Base-by-base conservation (phyloP, 148 eudicot genomes). In the Pouteria glomerata region DNA sequence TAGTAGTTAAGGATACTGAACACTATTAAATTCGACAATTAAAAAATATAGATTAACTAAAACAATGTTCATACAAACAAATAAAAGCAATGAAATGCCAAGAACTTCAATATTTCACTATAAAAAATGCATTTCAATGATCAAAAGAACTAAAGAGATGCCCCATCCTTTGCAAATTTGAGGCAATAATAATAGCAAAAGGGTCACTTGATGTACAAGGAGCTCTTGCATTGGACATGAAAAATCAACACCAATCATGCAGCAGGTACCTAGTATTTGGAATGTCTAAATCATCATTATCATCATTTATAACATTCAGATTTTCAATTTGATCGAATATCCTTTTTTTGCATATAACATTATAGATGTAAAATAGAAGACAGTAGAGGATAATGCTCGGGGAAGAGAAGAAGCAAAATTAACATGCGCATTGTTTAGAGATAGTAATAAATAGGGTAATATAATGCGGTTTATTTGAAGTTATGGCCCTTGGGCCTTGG, bases 51-150 rank as follows among this genome's bases (percentile, higher is more conserved):
- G 53, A 57, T 15, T 21, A 55, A 19, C 83, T 77, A 19, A 13
- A 6, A 12, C 27, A 60, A 31, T 6, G 34, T 16, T 39, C 27
- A 2, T 16, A 42, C 30, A 29, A 19, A 12, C 51, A 16, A 23
- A 57, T 23, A 57, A 11, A 18, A 21, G 3, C 41, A 57, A n/a
- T 82, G 82, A 70, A 91, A 94, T 62, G 61, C 89, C 80, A 45
- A 78, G 77, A 68, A 91, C 79, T 88, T 87, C 78, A 62, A 12
- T 3, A 52, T 51, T 59, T 24, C 23, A 62, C 35, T 6, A 34
- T 21, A 6, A 10, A 63, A 62, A 21, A 34, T 62, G 66, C 44
- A 18, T n/a, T 35, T 19, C 12, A 34, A 62, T 35, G 11, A 35
- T 6, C 23, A 34, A 14, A 31, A 21, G n/a, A n/a, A n/a, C n/a